Evolutionary conservation across 257 asterid genomes (phyloP).

Genomic region (Thymus mandschuricus): DNA sequence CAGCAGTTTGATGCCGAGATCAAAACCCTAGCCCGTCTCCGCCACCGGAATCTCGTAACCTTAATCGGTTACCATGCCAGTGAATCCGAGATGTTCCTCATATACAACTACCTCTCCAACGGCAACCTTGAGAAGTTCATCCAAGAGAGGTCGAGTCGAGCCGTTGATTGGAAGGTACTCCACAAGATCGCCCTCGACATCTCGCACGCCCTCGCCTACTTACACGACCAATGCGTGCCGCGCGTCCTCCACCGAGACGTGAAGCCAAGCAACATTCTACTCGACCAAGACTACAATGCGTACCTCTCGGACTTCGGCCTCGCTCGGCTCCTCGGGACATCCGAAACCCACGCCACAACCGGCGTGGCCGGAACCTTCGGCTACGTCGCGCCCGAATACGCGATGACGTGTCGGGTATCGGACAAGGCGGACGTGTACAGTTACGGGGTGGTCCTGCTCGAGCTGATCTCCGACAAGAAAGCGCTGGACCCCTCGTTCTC

Average conservation of each 20-base stretch:
- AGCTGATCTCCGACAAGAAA: slow-evolving; percentile 86
- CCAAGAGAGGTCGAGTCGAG: slow-evolving; percentile 72
- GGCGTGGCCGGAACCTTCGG: slow-evolving; percentile 96
- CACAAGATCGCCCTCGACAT: slow-evolving; percentile 91
- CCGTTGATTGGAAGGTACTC: slow-evolving; percentile 86
- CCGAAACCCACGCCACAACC: slow-evolving; percentile 88
- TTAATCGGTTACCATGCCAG: slow-evolving; percentile 89
- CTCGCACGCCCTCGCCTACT: slow-evolving; percentile 84
- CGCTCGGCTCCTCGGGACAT: slow-evolving; percentile 78
- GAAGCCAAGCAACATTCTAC: slow-evolving; percentile 86
- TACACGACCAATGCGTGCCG: slow-evolving; percentile 89
- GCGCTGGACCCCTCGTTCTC: slow-evolving; percentile 91
- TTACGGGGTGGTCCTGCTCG: slow-evolving; percentile 88
- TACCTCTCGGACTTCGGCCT: slow-evolving; percentile 87
- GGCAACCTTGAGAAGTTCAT: slow-evolving; percentile 87
- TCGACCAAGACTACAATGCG: slow-evolving; percentile 83
- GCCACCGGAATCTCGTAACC: slow-evolving; percentile 85
- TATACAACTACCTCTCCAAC: slow-evolving; percentile 76
- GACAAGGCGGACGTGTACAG: slow-evolving; percentile 96
- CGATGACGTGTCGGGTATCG: slow-evolving; percentile 93
- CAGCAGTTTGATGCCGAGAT: slow-evolving; percentile 90
- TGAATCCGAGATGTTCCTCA: slow-evolving; percentile 86
- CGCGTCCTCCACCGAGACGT: slow-evolving; percentile 96
- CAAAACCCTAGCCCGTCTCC: slow-evolving; percentile 77
- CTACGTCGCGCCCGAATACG: slow-evolving; percentile 92